These are phyloP conservation scores for Mycena olivaceomarginata DNA, from an alignment of 768 basidiomycete genomes.

Conservation along the genomic window DNA sequence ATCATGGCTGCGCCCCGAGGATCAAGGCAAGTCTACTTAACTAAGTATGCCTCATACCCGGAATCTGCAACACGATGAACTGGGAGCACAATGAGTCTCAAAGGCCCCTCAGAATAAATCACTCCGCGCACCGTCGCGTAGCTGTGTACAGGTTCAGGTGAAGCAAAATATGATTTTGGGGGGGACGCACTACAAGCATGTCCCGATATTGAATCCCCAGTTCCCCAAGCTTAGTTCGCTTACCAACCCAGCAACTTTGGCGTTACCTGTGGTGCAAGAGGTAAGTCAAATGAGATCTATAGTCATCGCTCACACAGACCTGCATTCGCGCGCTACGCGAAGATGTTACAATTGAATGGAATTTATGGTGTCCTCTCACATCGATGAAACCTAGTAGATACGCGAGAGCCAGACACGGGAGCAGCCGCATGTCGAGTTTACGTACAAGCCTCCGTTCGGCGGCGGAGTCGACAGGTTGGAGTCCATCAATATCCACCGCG, in stretches of 20 bases:
- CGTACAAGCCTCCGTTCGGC: background rate
- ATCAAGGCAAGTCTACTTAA: background rate
- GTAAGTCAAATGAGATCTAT: too few species aligned
- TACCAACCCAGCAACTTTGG: constrained; percentile 9
- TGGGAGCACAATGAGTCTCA: too few species aligned
- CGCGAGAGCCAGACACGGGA: constrained; percentile 19
- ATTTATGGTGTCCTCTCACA: background rate
- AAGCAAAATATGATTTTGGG: too few species aligned
- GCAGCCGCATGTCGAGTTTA: background rate
- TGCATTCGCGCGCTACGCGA: too few species aligned
- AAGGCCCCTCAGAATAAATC: too few species aligned
- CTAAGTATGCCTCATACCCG: too few species aligned
- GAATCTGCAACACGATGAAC: too few species aligned
- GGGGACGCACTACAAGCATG: background rate
- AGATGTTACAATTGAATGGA: too few species aligned
- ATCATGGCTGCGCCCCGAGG: constrained; percentile 1
- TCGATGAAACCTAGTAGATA: constrained; percentile 27
- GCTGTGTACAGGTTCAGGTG: background rate
- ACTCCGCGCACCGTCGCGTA: background rate
- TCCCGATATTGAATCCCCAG: constrained; percentile 22
- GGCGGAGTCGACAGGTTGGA: background rate
- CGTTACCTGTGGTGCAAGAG: background rate
- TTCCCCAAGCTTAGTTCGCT: constrained; percentile 10
- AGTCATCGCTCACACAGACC: too few species aligned
- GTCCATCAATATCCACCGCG: background rate